Percentiles rank a stretch among this genome's conserved stretches.
These are phyloP conservation scores for Mucor sp. DNA, from an alignment of 371 early-diverging fungal species.

Conservation along the genomic window DNA sequence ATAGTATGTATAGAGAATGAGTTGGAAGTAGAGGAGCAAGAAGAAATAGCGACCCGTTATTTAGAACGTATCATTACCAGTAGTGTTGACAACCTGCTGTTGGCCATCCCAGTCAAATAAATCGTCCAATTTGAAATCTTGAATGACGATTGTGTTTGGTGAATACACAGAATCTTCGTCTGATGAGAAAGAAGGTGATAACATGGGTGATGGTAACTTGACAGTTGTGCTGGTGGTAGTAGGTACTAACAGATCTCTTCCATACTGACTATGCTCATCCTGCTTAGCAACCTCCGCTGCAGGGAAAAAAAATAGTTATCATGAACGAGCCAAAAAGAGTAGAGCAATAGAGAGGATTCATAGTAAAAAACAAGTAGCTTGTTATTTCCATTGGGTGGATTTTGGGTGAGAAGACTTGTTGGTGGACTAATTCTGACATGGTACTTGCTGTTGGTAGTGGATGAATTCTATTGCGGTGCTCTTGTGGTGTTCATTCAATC, in stretches of 20 bases:
- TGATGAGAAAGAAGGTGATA: conserved; percentile 35
- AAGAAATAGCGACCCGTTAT: background rate
- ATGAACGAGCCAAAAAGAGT: background rate
- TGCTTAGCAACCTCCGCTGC: conserved; percentile 49
- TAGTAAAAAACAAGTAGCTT: background rate
- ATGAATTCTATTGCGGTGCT: background rate
- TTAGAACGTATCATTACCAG: conserved; percentile 7
- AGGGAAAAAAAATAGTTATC: conserved; percentile 32
- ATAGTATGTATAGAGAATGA: background rate
- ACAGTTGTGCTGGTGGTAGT: background rate
- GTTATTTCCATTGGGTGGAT: conserved; percentile 6
- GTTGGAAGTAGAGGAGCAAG: background rate
- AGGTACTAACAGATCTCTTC: conserved; percentile 11
- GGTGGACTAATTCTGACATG: background rate
- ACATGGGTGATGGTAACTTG: conserved; percentile 27
- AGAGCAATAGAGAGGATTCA: background rate
- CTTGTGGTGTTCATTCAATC: conserved; percentile 1
- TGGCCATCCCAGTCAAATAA: conserved; percentile 48
- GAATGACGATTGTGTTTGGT: conserved; percentile 15
- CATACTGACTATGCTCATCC: conserved; percentile 12
- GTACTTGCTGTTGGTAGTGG: background rate
- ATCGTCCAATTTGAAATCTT: conserved; percentile 39
- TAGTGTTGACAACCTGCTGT: conserved; percentile 13
- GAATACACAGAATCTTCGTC: conserved; percentile 32
- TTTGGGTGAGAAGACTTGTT: conserved; percentile 5